Evolutionary conservation across 257 asterid species (phyloP).

Genomic region (Primulina tabacum): DNA sequence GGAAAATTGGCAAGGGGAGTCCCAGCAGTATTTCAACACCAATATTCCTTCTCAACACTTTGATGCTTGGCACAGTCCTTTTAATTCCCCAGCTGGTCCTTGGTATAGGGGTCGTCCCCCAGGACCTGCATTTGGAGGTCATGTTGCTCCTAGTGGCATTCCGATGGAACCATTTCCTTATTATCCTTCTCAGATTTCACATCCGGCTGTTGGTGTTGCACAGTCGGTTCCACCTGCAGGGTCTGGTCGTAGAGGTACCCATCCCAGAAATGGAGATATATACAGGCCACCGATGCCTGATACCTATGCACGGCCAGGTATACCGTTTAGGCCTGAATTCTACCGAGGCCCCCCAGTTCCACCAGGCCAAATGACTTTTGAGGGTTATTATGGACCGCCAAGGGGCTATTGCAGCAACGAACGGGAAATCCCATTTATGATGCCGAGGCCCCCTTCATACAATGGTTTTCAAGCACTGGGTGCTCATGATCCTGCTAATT

Average conservation of each 20-base stretch:
- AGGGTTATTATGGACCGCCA: slow-evolving; percentile 85
- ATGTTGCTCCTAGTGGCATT: slow-evolving; percentile 70
- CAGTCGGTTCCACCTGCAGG: slow-evolving; percentile 61
- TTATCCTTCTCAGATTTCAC: slow-evolving; percentile 74
- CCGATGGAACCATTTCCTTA: slow-evolving; percentile 79
- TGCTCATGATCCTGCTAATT: slow-evolving; percentile 50
- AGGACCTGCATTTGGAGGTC: slow-evolving; percentile 74
- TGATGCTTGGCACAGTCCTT: slow-evolving; percentile 79
- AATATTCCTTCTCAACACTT: slow-evolving; percentile 64
- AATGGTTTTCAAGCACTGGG: slow-evolving; percentile 53
- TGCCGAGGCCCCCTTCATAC: slow-evolving; percentile 52
- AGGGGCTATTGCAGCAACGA: slow-evolving; percentile 72
- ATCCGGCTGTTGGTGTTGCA: slow-evolving; percentile 58
- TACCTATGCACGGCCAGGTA: slow-evolving; percentile 67
- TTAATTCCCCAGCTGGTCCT: slow-evolving; percentile 66
- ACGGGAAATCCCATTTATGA: slow-evolving; percentile 63
- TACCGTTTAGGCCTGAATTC: slow-evolving; percentile 82
- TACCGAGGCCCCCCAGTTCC: slow-evolving; percentile 44
- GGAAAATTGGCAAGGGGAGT: slow-evolving; percentile 80
- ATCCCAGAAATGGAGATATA: slow-evolving; percentile 71
- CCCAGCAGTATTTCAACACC: slow-evolving; percentile 57
- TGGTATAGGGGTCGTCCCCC: slow-evolving; percentile 88
- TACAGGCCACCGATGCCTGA: slow-evolving; percentile 77
- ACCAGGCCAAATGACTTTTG: slow-evolving; percentile 67
- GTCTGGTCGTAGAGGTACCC: slow-evolving; percentile 79